A percentile compares a stretch with the other conserved stretches of the same genome.
Evolutionary conservation across 331 rosid genomes (phyloP).

Genomic region (Quercus tomentella): DNA sequence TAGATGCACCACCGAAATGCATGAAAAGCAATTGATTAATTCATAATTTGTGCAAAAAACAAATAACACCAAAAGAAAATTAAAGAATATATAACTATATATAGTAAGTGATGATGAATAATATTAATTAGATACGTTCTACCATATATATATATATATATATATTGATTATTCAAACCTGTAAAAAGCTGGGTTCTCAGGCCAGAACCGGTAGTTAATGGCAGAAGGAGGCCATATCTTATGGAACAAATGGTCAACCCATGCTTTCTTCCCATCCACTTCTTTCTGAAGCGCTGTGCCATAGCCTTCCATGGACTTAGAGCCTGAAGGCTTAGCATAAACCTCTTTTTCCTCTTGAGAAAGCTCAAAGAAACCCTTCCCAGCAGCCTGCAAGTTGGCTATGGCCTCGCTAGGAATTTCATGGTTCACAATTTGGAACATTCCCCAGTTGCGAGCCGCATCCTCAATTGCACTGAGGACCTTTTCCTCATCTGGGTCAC

Average conservation of each 20-base stretch:
- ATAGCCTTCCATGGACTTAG: slow-evolving; percentile 51
- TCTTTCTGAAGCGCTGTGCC: slow-evolving; percentile 59
- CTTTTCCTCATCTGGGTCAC: slow-evolving; percentile 26
- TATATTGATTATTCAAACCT: no score
- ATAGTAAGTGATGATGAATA: neutral
- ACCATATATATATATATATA: no score
- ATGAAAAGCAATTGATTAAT: no score
- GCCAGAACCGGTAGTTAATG: slow-evolving; percentile 1
- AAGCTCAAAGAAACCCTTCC: slow-evolving; percentile 50
- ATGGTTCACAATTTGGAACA: slow-evolving; percentile 74
- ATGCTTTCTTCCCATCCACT: slow-evolving; percentile 51
- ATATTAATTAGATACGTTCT: neutral
- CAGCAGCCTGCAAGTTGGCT: slow-evolving; percentile 42
- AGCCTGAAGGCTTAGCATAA: slow-evolving; percentile 27
- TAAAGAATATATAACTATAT: no score
- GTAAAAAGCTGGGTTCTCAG: no score
- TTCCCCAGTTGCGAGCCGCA: slow-evolving; percentile 55
- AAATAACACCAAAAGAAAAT: neutral
- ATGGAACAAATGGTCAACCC: slow-evolving; percentile 82
- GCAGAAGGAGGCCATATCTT: slow-evolving; percentile 62
- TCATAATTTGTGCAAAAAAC: neutral
- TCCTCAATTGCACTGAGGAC: slow-evolving; percentile 17
- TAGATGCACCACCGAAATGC: no score
- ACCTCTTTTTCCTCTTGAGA: slow-evolving; percentile 61
- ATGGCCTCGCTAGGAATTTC: slow-evolving; percentile 47